Base-by-base conservation (phyloP, 2,329 filamentous ascomycete genomes). In the Xylaria sp. region DNA sequence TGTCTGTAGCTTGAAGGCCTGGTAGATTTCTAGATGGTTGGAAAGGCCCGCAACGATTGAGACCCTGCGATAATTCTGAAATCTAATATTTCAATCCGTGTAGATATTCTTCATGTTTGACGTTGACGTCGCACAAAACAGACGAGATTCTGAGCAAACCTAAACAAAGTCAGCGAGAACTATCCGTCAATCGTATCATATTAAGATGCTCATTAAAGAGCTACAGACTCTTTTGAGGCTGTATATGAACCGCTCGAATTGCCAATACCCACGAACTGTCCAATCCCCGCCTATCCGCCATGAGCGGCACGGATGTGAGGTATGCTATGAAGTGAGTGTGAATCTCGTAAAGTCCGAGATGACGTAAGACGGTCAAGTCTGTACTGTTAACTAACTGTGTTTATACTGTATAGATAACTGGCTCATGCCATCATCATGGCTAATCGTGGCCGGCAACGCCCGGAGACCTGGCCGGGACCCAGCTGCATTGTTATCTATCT, bases 341-440 rank as follows among this genome's bases (percentile, higher is more conserved):
- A 17, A 21, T 42, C 17, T 47, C 21, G 12, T 48, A 50, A 50
- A 64, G 56, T 56, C 14, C 4, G 24, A n/a, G 60, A 64, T 68
- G 65, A 53, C 32, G 45, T 56, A 68, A 64, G 39, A 61, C n/a
- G 27, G 64, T 24, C 27, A 48, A 30, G 6, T 17, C 9, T 4
- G 19, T 32, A 68, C 62, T 4, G 62, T 59, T 50, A 30, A 11
- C 6, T 5, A 6, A 3, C 0, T 1, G 0, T 36, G 3, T 1
- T 4, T 9, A 24, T 3, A 67, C 60, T 67, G 64, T 69, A 11
- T 11, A n/a, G 64, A 67, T 69, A 67, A 67, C 45, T 54, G 21
- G 30, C 24, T 50, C 5, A 51, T 19, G 4, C 19, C 45, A 47
- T 19, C n/a, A n/a, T 19, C 19, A 21, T 30, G 48, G 24, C 11